Conservation (phyloP, 345 rosid species). For the Gossypium sturtianum region DNA sequence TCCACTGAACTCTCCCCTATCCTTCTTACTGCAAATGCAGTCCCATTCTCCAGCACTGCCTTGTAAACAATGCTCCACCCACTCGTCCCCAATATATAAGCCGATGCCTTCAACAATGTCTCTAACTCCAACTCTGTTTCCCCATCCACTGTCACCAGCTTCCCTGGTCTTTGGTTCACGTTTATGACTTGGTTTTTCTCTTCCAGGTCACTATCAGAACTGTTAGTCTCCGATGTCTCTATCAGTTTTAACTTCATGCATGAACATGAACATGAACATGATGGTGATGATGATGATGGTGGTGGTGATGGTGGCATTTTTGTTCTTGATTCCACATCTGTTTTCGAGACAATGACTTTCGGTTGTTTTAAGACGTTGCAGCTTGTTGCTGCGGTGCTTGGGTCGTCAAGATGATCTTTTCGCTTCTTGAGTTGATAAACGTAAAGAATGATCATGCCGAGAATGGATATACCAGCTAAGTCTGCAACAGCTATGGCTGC, state of each 20-base stretch:
- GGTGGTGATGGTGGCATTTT: conserved; percentile 18
- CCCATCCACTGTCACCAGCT: conserved; percentile 61
- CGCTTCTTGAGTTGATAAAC: conserved; percentile 60
- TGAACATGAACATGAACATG: conserved; percentile 23
- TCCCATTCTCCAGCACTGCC: conserved; percentile 69
- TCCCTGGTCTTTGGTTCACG: conserved; percentile 26
- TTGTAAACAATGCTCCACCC: conserved; percentile 74
- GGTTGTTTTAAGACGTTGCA: neutral
- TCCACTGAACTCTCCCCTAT: conserved; percentile 61
- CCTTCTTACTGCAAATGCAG: conserved; percentile 72
- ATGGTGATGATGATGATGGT: neutral
- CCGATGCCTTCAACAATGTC: conserved; percentile 72
- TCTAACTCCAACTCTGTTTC: conserved; percentile 70
- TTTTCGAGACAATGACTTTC: too few species aligned
- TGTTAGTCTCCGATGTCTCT: conserved; percentile 31
- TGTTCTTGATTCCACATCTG: neutral
- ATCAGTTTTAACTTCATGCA: conserved; percentile 42
- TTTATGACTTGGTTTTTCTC: conserved; percentile 11
- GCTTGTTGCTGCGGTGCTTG: too few species aligned
- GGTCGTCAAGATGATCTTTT: conserved; percentile 16
- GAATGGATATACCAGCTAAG: conserved; percentile 55
- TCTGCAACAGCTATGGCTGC: conserved; percentile 21
- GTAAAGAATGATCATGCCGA: conserved; percentile 56
- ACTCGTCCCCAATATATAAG: conserved; percentile 63
- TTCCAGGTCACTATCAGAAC: conserved; percentile 50